Conservation (phyloP, 495 filamentous ascomycete genomes). For the Aspergillus egyptiacus region DNA sequence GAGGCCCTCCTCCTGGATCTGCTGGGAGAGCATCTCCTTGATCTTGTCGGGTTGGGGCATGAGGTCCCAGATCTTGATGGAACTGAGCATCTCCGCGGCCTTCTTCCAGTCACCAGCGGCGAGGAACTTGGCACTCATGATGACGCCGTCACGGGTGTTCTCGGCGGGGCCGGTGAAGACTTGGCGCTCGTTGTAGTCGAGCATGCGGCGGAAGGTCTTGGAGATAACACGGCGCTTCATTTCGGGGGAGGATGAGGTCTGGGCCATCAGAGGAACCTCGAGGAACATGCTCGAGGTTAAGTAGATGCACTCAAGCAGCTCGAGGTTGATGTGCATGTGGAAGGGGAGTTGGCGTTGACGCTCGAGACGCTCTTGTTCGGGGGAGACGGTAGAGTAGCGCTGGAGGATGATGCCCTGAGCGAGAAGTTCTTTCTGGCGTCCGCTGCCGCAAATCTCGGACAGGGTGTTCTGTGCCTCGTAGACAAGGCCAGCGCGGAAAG, state of each 20-base stretch:
- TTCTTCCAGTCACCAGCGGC: conserved; percentile 98
- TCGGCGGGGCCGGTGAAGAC: conserved; percentile 98
- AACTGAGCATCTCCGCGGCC: conserved; percentile 81
- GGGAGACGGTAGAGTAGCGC: conserved; percentile 87
- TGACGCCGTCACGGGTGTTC: conserved; percentile 97
- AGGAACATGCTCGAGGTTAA: conserved; percentile 98
- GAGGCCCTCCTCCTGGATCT: conserved; percentile 97
- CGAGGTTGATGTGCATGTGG: conserved; percentile 99
- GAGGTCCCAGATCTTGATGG: conserved; percentile 99
- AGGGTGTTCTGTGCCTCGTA: conserved; percentile 96
- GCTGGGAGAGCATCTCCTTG: conserved; percentile 92
- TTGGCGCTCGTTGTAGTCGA: conserved; percentile 98
- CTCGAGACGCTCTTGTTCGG: conserved; percentile 95
- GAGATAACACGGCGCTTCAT: conserved; percentile 97
- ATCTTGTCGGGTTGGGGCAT: conserved; percentile 82
- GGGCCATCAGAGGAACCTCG: conserved; percentile 93
- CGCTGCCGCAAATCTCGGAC: conserved; percentile 95
- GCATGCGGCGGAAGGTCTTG: conserved; percentile 98
- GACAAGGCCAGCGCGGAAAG: conserved; percentile 92
- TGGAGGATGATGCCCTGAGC: conserved; percentile 98
- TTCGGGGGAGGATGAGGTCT: conserved; percentile 92
- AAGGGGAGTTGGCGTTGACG: conserved; percentile 95
- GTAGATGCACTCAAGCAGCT: conserved; percentile 96
- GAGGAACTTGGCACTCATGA: conserved; percentile 95
- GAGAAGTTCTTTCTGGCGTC: conserved; percentile 93